Evolutionary conservation across 352 stramenopile species (phyloP), one percentile per base, ranked within the genome.

Genomic region (Blastocystis sp.): DNA sequence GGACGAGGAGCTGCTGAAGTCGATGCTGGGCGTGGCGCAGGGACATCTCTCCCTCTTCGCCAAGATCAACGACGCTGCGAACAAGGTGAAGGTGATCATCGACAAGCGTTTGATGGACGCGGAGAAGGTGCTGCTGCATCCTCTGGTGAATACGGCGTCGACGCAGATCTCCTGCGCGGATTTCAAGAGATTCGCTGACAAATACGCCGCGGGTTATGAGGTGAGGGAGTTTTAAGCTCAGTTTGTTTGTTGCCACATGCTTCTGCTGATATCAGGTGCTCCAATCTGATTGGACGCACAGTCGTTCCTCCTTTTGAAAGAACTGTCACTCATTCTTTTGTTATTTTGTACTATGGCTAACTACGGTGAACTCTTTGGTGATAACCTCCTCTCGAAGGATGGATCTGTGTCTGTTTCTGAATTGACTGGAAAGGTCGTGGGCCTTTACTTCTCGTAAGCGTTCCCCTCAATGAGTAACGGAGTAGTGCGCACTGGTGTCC

Each of bases 401-500:
- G 77, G 53, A 56, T 14, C 48, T 76, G 77, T 87, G 19, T n/a
- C 14, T 43, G 23, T 62, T 48, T 40, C 21, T 21, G 28, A 34
- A 17, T 19, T 87, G 7, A 43, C 40, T 62, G 77, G 77, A 76
- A 87, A 87, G 43, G n/a, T 77, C 19, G 65, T 87, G 38, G 77
- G 77, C 45, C 14, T 87, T 11, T 87, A 87, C 56, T 87, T 87
- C 77, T 87, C 77, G 77, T 87, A 87, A 19, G 56, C 19, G 34
- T 77, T 28, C 2, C n/a, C 11, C 43, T 19, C 4, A 11, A 62
- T 77, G 62, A 62, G 34, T 60, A 78, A 59, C 10, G 53, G 45
- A 48, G 40, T 87, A 87, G 77, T 77, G 77, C 77, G 28, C 77
- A 87, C 53, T 87, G 77, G 77, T 87, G 77, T 78, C 53, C 53